Base-by-base conservation (phyloP, 2,329 filamentous ascomycete species). In the Cercospora nicotianae region DNA sequence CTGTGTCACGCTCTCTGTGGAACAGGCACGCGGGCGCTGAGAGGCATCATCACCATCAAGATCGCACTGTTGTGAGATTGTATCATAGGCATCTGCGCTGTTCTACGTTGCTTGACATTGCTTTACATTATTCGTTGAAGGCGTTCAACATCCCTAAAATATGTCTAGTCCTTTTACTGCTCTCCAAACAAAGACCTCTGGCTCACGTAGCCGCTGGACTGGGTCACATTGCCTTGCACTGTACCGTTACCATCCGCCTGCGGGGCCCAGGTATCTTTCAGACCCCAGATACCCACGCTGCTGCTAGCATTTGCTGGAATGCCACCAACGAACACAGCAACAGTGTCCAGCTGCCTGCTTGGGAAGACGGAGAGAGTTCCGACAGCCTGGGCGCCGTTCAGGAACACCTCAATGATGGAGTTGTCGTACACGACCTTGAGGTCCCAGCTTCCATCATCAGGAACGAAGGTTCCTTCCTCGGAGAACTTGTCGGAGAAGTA, bases 401-500 rank as follows among this genome's bases (percentile, higher is more conserved):
- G 66, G 70, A 87, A 87, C 2, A 87, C 77, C 73, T 88, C 86
- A 7, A 87, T 77, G 28, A 88, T 83, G 12, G 80, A 83, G 5
- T 85, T 79, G 72, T 89, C 87, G 4, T 87, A 79, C 2, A 88
- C 79, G 0, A 82, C 83, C 60, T 82, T 81, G 36, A 88, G 75
- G 67, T 73, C 71, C 76, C 80, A 83, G 0, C 73, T 73, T 13
- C 78, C 79, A 7, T 69, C 68, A 7, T 69, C 65, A 1, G 73
- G 66, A 13, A 72, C 72, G 51, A 75, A 77, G 9, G 72, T 53
- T 10, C 73, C 75, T 26, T 75, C 76, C 3, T 77, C 77, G 5
- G 77, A 80, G 74, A 87, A 86, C 70, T 85, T 84, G 69, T 87
- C 83, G 0, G 83, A 87, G 75, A 87, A 87, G 77, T 84, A 86